phyloP scores from a whole-genome alignment of 140 eudicot species.

The Erigeron philadelphicus region DNA sequence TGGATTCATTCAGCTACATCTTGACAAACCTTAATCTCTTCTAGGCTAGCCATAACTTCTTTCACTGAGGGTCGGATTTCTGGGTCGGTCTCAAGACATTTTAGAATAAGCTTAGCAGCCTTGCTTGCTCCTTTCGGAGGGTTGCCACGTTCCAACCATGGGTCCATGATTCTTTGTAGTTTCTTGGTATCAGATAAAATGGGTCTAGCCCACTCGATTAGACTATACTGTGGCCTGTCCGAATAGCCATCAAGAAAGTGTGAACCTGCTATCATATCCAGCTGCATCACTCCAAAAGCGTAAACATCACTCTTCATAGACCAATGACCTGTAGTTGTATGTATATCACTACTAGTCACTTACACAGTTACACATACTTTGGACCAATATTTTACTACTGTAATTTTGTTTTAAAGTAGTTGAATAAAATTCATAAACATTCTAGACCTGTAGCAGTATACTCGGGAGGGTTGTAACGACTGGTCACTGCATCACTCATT shows the following conservation, averaged over 20 bases:
- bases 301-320: constrained; percentile 20
- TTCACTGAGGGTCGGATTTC: constrained; percentile 21
- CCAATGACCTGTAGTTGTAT: constrained; percentile 15
- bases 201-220: constrained; percentile 15
- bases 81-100: constrained; percentile 22
- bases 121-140: constrained; percentile 24
- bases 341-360: not conserved
- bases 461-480: constrained; percentile 13
- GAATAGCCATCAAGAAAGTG: not conserved
- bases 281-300: constrained; percentile 27
- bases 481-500: not conserved
- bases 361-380: not conserved
- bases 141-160: constrained; percentile 19
- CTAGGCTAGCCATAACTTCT: constrained; percentile 19
- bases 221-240: constrained; percentile 8
- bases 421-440: not conserved
- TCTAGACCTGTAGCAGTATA: not conserved
- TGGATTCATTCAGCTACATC: not conserved
- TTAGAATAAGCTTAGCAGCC: constrained; percentile 17
- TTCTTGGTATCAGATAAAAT: not conserved
- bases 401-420: not conserved
- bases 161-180: constrained; percentile 22
- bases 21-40: not conserved
- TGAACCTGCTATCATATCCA: constrained; percentile 23
- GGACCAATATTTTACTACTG: not conserved